A percentile compares a stretch with the other conserved stretches of the same genome.
Conservation (phyloP, 176 grass and related monocot genomes). For the Puccinellia tenuiflora region DNA sequence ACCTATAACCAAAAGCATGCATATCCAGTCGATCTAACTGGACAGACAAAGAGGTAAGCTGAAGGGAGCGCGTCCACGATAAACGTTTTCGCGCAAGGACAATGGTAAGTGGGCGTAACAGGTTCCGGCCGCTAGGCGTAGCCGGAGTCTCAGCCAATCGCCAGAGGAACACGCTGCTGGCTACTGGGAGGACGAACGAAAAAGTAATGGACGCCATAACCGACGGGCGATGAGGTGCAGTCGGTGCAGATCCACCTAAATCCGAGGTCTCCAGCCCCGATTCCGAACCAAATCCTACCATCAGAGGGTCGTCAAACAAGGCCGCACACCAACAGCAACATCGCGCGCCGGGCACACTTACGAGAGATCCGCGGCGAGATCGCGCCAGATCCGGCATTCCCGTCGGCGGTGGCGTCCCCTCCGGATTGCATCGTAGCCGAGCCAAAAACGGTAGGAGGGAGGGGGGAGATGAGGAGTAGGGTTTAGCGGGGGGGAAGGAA, state of each 20-base stretch:
- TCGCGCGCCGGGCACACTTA: not conserved
- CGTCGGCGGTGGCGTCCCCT: not conserved
- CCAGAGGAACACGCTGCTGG: not conserved
- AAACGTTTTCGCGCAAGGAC: not conserved
- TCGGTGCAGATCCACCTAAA: constrained; percentile 12
- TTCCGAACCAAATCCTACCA: not conserved
- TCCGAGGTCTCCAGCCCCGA: not conserved
- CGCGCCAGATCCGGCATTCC: constrained; percentile 37
- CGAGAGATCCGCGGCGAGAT: constrained; percentile 21
- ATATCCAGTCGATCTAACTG: not conserved
- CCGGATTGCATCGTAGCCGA: constrained; percentile 1
- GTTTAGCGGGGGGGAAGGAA: not conserved
- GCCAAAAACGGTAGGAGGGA: not conserved
- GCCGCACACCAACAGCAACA: too few species aligned
- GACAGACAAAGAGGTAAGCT: not conserved
- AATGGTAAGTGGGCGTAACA: not conserved
- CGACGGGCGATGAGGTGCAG: not conserved
- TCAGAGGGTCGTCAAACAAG: not conserved
- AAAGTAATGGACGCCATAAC: not conserved
- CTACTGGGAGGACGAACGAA: not conserved
- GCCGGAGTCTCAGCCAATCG: not conserved
- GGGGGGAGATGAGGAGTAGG: not conserved
- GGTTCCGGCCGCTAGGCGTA: not conserved
- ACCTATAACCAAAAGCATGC: not conserved
- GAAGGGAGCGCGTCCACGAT: not conserved